Percentiles rank a stretch among this genome's conserved stretches.
Evolutionary conservation across 2,329 filamentous ascomycete species (phyloP).

Genomic region (Coniochaeta sp.): DNA sequence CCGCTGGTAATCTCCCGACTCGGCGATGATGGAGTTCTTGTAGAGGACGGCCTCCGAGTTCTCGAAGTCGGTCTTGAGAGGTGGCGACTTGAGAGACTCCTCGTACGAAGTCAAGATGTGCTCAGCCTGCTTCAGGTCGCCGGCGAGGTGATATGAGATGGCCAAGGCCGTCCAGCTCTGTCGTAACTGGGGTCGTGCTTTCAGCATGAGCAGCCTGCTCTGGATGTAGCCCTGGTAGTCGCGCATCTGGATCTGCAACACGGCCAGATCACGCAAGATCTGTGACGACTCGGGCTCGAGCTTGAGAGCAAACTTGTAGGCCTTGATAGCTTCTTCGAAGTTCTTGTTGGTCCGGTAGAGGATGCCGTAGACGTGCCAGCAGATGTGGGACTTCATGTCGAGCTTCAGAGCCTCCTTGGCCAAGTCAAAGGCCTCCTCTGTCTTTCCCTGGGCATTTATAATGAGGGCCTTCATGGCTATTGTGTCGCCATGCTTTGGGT

Average conservation of each 20-base stretch:
- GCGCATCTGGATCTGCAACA: slow-evolving; percentile 92
- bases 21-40: slow-evolving; percentile 91
- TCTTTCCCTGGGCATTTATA: slow-evolving; percentile 85
- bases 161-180: slow-evolving; percentile 98
- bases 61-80: slow-evolving; percentile 74
- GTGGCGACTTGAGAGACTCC: slow-evolving; percentile 78
- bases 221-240: slow-evolving; percentile 92
- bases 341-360: slow-evolving; percentile 93
- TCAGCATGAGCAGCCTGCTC: slow-evolving; percentile 81
- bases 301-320: slow-evolving; percentile 90
- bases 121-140: slow-evolving; percentile 79
- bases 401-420: slow-evolving; percentile 88
- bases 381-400: slow-evolving; percentile 99
- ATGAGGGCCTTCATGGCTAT: slow-evolving; percentile 99
- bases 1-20: slow-evolving; percentile 73
- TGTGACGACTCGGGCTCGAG: slow-evolving; percentile 91
- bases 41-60: slow-evolving; percentile 92
- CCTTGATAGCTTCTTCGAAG: slow-evolving; percentile 98
- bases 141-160: slow-evolving; percentile 85
- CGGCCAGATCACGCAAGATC: slow-evolving; percentile 88
- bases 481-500: slow-evolving; percentile 94
- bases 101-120: slow-evolving; percentile 88
- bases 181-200: slow-evolving; percentile 70
- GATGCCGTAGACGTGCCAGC: slow-evolving; percentile 97
- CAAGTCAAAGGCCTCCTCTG: slow-evolving; percentile 87